Evolutionary conservation across 345 rosid species (phyloP).

Genomic region (Cochlearia excelsa): DNA sequence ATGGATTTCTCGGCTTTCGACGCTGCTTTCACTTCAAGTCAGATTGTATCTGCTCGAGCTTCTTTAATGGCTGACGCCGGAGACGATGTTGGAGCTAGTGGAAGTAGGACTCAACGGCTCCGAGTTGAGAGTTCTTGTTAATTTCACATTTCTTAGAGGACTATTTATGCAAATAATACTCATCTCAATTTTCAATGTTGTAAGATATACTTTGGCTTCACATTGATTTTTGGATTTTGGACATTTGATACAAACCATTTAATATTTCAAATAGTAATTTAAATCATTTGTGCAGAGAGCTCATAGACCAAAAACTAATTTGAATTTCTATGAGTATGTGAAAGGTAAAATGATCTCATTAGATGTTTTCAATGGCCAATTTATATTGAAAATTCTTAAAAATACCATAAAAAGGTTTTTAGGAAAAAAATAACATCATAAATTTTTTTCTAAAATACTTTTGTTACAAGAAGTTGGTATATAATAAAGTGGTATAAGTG

Average conservation of each 20-base stretch:
- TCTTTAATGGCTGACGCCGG: conserved; percentile 47
- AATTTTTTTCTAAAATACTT: no score
- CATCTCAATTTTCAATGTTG: conserved; percentile 1
- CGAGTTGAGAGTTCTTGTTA: conserved; percentile 47
- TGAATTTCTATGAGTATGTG: no score
- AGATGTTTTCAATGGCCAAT: no score
- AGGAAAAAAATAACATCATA: no score
- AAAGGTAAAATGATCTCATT: no score
- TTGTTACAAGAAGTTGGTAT: no score
- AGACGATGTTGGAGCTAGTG: conserved; percentile 20
- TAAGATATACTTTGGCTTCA: conserved; percentile 6
- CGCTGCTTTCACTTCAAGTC: conserved; percentile 41
- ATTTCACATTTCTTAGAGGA: no score
- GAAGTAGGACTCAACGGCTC: conserved; percentile 32
- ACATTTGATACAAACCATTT: neutral
- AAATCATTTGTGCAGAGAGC: neutral
- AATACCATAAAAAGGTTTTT: no score
- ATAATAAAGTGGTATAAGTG: no score
- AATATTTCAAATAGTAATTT: conserved; percentile 3
- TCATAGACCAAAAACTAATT: no score
- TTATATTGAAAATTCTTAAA: no score
- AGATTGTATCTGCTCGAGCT: conserved; percentile 62
- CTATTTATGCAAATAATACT: conserved; percentile 20
- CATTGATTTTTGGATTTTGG: neutral
- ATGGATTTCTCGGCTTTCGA: conserved; percentile 59